Evolutionary conservation across 441 rosid species (phyloP).

Genomic region (Adansonia rubrostipa): DNA sequence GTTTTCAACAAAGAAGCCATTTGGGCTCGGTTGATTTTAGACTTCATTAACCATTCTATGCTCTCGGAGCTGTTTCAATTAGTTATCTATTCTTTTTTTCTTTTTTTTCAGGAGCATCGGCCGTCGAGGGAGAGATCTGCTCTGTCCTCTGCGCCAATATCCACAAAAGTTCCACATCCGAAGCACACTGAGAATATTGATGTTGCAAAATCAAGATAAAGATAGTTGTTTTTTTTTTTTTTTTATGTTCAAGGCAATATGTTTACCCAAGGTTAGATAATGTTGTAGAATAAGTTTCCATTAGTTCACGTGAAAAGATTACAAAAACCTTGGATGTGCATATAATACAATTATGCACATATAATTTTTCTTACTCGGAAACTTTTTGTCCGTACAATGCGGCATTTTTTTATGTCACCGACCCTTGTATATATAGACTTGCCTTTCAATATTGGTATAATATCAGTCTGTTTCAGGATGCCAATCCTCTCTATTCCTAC

Average conservation of each 20-base stretch:
- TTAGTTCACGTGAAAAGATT: constrained; percentile 18
- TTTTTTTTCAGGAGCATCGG: constrained; percentile 59
- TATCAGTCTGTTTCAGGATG: constrained; percentile 9
- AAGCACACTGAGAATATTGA: constrained; percentile 33
- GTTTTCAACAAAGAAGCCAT: no score
- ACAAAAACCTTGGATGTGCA: constrained; percentile 36
- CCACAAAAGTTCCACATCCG: constrained; percentile 36
- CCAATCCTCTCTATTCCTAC: neutral
- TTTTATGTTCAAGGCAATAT: constrained; percentile 13
- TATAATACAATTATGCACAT: constrained; percentile 5
- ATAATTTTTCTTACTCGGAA: neutral
- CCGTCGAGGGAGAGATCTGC: constrained; percentile 42
- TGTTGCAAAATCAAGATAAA: constrained; percentile 45
- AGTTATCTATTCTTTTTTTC: neutral
- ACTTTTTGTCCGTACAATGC: constrained; percentile 22
- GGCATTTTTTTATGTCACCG: constrained; percentile 18
- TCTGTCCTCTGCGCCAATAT: constrained; percentile 26
- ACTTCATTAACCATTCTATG: neutral
- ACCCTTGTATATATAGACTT: constrained; percentile 37
- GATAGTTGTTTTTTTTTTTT: constrained; percentile 31
- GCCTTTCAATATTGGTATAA: constrained; percentile 11
- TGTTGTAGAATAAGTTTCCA: constrained; percentile 29
- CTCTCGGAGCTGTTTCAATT: neutral
- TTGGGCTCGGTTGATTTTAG: no score
- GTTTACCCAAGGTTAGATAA: constrained; percentile 24